phyloP scores from a whole-genome alignment of 768 basidiomycete species.

The Rhodocollybia butyracea region DNA sequence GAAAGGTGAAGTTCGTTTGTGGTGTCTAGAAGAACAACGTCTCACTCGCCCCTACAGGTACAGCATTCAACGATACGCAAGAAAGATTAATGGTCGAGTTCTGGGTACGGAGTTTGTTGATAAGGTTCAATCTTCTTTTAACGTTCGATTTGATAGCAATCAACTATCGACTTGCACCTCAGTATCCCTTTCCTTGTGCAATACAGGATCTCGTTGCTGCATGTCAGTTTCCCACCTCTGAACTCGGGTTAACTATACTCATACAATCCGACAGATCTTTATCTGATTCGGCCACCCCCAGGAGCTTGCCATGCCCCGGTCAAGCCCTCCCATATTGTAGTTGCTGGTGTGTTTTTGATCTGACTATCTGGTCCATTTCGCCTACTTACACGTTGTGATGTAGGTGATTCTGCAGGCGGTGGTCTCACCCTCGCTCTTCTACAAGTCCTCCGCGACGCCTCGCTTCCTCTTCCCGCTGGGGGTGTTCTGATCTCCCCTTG shows the following conservation, averaged over 20 bases:
- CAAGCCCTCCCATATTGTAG: slow-evolving; percentile 74
- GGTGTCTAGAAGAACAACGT: not conserved
- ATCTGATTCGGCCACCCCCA: slow-evolving; percentile 83
- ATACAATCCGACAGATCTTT: slow-evolving; percentile 62
- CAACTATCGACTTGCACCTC: slow-evolving; percentile 87
- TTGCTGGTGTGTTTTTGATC: too few relatives aligned
- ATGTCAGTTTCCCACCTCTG: slow-evolving; percentile 46
- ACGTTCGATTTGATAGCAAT: slow-evolving; percentile 44
- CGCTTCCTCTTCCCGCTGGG: slow-evolving; percentile 81
- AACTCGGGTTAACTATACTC: not conserved
- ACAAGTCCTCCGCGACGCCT: slow-evolving; percentile 82
- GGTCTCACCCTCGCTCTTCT: slow-evolving; percentile 81
- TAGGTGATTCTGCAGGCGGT: slow-evolving; percentile 93
- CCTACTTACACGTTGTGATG: too few relatives aligned
- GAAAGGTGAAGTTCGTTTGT: slow-evolving; percentile 44
- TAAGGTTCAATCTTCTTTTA: not conserved
- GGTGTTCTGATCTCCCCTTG: slow-evolving; percentile 91
- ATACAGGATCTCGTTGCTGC: slow-evolving; percentile 87
- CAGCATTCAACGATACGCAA: slow-evolving; percentile 78
- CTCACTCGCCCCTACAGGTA: slow-evolving; percentile 37
- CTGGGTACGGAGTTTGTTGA: slow-evolving; percentile 49
- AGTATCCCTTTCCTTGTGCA: slow-evolving; percentile 94
- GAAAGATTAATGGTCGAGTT: slow-evolving; percentile 90
- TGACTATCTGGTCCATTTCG: too few relatives aligned
- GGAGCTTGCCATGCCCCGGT: slow-evolving; percentile 77